These are phyloP conservation scores for Xylaria acuta DNA, from an alignment of 495 filamentous ascomycete species.

Conservation along the genomic window DNA sequence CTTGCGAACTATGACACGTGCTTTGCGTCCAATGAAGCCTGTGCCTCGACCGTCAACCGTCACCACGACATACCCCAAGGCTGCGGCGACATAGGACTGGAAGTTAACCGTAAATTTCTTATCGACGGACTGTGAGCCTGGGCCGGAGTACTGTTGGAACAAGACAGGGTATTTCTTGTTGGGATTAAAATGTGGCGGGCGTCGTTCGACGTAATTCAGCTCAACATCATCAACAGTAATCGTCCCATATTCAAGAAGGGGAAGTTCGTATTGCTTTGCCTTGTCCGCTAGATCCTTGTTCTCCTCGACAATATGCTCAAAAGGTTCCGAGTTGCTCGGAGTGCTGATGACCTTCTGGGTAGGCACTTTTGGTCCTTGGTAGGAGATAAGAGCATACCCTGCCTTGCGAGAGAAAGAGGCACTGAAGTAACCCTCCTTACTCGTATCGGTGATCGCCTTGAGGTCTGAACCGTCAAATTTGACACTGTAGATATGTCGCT, in stretches of 20 bases:
- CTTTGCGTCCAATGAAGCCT: conserved; percentile 84
- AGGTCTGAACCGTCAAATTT: conserved; percentile 77
- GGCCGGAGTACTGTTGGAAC: conserved; percentile 91
- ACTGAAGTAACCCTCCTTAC: conserved; percentile 79
- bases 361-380: conserved; percentile 84
- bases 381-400: conserved; percentile 82
- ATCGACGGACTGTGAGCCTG: conserved; percentile 83
- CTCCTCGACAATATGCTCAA: conserved; percentile 75
- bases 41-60: conserved; percentile 95
- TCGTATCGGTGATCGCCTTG: conserved; percentile 73
- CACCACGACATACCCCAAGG: conserved; percentile 91
- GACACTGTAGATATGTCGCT: conserved; percentile 90
- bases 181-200: conserved; percentile 87
- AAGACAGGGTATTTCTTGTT: conserved; percentile 90
- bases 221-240: conserved; percentile 73
- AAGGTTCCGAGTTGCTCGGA: conserved; percentile 66
- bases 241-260: conserved; percentile 83
- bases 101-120: conserved; percentile 87
- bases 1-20: conserved; percentile 80
- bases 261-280: conserved; percentile 79
- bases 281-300: conserved; percentile 72
- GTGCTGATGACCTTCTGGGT: conserved; percentile 93
- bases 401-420: conserved; percentile 84
- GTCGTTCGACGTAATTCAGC: conserved; percentile 87
- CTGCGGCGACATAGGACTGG: conserved; percentile 86